A percentile compares a stretch with the other conserved stretches of the same genome.
These are phyloP conservation scores for Linnemannia hyalina DNA, from an alignment of 192 early-diverging fungal species.

Conservation along the genomic window DNA sequence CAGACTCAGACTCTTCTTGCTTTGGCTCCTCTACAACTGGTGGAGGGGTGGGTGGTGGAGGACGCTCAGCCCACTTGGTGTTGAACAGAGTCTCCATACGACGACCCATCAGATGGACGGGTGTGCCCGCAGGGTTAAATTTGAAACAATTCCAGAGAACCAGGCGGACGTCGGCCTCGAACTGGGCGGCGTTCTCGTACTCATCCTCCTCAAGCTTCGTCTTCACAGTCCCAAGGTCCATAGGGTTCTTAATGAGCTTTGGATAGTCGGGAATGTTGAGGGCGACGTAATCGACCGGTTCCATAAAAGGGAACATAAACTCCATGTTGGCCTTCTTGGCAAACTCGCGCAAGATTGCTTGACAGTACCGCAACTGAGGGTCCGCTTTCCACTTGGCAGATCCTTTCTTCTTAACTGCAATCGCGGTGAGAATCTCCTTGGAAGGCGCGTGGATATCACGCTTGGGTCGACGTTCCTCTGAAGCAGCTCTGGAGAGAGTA, in stretches of 20 bases:
- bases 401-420: constrained; percentile 45
- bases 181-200: constrained; percentile 72
- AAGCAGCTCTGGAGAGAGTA: constrained; percentile 45
- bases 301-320: constrained; percentile 80
- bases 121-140: constrained; percentile 74
- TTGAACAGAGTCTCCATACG: constrained; percentile 79
- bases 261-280: constrained; percentile 95
- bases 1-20: constrained; percentile 33
- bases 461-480: constrained; percentile 72
- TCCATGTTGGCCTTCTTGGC: constrained; percentile 76
- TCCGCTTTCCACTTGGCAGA: constrained; percentile 66
- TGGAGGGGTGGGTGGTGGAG: constrained; percentile 44
- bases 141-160: constrained; percentile 84
- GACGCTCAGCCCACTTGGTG: constrained; percentile 71
- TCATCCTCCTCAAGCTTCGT: constrained; percentile 71
- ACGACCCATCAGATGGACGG: constrained; percentile 75
- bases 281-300: constrained; percentile 88
- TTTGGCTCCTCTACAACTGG: constrained; percentile 25
- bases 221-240: constrained; percentile 82
- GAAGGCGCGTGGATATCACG: constrained; percentile 77
- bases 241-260: constrained; percentile 81
- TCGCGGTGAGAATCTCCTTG: constrained; percentile 48
- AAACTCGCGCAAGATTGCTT: constrained; percentile 74
- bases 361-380: constrained; percentile 71
- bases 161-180: constrained; percentile 76